phyloP scores from a whole-genome alignment of 768 basidiomycete genomes.

The Harrya chromipes region DNA sequence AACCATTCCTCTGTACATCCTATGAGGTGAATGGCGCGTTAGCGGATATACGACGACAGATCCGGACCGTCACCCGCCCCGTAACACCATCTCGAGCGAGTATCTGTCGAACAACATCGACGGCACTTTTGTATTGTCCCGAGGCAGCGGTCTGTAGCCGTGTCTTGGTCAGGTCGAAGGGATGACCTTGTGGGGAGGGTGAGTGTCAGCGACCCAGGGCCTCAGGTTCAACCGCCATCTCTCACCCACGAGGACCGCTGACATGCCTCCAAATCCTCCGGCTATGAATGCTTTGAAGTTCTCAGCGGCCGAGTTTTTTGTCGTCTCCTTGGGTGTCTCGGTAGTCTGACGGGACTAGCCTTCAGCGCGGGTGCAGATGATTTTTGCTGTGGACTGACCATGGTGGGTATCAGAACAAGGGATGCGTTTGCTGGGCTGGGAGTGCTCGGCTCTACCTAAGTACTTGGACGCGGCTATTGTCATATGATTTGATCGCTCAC shows the following conservation, averaged over 20 bases:
- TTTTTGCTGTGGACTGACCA: conserved; percentile 20
- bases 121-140: conserved; percentile 85
- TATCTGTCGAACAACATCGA: conserved; percentile 92
- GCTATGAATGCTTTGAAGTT: conserved; percentile 83
- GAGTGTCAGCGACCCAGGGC: conserved; percentile 1
- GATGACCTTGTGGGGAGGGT: conserved; percentile 64
- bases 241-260: conserved; percentile 88
- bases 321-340: conserved; percentile 21
- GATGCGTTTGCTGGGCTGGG: neutral
- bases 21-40: conserved; percentile 27
- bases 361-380: conserved; percentile 5
- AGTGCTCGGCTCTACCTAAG: too few species aligned
- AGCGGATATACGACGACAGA: neutral
- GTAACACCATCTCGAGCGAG: conserved; percentile 85
- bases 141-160: conserved; percentile 88
- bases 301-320: conserved; percentile 32
- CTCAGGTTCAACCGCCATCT: neutral
- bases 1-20: conserved; percentile 89
- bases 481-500: conserved; percentile 29
- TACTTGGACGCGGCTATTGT: neutral
- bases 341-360: conserved; percentile 18
- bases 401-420: conserved; percentile 17
- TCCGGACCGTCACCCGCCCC: conserved; percentile 53
- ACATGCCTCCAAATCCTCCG: conserved; percentile 89
- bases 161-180: conserved; percentile 97